A percentile compares a stretch with the other conserved stretches of the same genome.
Conservation (phyloP, 75 land plant genomes). For the Cryptomeria japonica region DNA sequence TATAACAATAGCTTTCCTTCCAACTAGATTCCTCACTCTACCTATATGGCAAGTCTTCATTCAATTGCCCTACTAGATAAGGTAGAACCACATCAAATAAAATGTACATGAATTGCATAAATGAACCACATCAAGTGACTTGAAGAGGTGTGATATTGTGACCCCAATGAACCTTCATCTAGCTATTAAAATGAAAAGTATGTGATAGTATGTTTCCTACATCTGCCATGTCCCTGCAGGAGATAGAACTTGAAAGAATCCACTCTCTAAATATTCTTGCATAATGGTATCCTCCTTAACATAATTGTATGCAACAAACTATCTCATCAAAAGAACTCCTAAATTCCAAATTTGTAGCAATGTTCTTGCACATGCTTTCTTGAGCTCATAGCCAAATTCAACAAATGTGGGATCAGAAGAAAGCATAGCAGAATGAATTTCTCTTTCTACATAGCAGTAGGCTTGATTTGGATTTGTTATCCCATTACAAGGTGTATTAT, state of each 20-base stretch:
- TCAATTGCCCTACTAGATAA: background rate
- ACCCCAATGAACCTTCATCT: background rate
- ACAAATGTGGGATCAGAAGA: background rate
- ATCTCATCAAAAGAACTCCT: background rate
- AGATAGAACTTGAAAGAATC: conserved; percentile 48
- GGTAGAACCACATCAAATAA: background rate
- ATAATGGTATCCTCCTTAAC: background rate
- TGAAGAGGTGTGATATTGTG: background rate
- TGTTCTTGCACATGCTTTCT: background rate
- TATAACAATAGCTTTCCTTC: background rate
- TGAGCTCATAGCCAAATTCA: background rate
- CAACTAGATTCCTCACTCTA: background rate
- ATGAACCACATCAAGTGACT: background rate
- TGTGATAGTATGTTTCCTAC: conserved; percentile 53
- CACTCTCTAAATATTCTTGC: background rate
- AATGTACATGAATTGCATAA: background rate
- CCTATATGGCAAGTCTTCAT: background rate
- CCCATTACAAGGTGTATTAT: background rate
- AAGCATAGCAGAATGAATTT: background rate
- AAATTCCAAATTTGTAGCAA: background rate
- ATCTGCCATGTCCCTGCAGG: conserved; percentile 64
- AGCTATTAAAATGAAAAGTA: background rate
- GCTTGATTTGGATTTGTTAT: background rate
- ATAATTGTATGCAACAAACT: background rate
- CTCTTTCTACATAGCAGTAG: background rate